Percentiles rank a stretch among this genome's conserved stretches.
These are phyloP conservation scores for Neopestalotiopsis sp. DNA, from an alignment of 2,329 filamentous ascomycete species.

Conservation along the genomic window DNA sequence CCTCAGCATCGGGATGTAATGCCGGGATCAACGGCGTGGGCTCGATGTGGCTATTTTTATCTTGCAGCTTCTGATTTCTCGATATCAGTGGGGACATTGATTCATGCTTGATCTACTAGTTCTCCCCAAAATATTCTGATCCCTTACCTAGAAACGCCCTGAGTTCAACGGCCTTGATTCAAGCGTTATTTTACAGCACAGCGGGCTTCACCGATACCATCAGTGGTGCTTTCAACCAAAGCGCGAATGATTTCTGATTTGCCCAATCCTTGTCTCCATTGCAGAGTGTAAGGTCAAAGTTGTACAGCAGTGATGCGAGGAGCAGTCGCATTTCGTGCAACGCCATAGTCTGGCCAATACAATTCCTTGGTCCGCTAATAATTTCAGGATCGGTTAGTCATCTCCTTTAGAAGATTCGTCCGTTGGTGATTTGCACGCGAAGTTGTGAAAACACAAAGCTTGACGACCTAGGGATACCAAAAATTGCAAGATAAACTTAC, in stretches of 20 bases:
- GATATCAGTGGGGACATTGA: neutral
- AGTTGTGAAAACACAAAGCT: neutral
- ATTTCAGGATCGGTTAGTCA: neutral
- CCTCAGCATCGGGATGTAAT: neutral
- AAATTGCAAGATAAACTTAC: neutral
- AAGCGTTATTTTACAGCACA: neutral
- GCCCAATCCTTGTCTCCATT: conserved; percentile 21
- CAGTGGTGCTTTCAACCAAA: conserved; percentile 24
- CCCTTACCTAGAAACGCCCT: neutral
- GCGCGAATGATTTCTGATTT: conserved; percentile 23
- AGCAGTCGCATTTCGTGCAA: conserved; percentile 24
- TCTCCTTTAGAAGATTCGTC: neutral
- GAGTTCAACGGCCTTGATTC: neutral
- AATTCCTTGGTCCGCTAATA: conserved; percentile 24
- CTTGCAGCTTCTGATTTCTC: neutral
- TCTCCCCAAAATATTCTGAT: neutral
- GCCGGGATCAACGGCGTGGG: neutral
- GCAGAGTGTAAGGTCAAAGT: conserved; percentile 23
- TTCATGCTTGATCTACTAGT: neutral
- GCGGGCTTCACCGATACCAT: conserved; percentile 4
- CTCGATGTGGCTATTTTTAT: neutral
- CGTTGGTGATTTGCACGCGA: neutral
- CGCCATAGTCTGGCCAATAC: conserved; percentile 25
- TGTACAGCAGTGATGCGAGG: conserved; percentile 20
- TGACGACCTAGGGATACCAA: neutral